phyloP scores from a whole-genome alignment of 1,284 basidiomycete genomes.

The Ganoderma lucidum region DNA sequence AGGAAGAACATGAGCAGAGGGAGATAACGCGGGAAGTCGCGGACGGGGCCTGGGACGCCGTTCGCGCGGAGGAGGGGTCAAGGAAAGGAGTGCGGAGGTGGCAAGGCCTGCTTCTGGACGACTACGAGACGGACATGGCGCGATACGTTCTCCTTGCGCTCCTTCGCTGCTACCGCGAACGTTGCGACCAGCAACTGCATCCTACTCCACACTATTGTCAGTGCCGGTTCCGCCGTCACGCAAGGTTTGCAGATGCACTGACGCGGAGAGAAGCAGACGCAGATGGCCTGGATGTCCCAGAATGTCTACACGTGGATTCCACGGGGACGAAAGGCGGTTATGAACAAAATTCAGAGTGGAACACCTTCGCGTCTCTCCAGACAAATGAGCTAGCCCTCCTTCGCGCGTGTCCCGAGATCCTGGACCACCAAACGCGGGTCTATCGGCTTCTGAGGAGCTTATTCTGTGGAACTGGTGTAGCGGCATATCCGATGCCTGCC shows the following conservation, averaged over 20 bases:
- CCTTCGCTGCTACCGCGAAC: conserved; percentile 35
- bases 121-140: conserved; percentile 44
- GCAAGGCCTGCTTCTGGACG: conserved; percentile 39
- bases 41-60: conserved; percentile 36
- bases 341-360: conserved; percentile 30
- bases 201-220: neutral
- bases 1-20: conserved; percentile 7
- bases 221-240: neutral
- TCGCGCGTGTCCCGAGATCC: conserved; percentile 39
- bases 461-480: conserved; percentile 25
- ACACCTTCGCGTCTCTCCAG: conserved; percentile 39
- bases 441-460: conserved; percentile 39
- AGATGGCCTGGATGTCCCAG: neutral
- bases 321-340: neutral
- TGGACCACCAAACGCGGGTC: conserved; percentile 40
- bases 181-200: neutral
- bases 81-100: conserved; percentile 38
- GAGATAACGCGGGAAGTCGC: conserved; percentile 30
- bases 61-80: conserved; percentile 31
- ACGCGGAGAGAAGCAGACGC: neutral
- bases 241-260: neutral
- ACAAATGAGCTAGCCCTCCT: conserved; percentile 38
- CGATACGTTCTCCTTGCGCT: conserved; percentile 43
- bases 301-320: neutral
- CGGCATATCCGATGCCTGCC: conserved; percentile 4